phyloP scores from a whole-genome alignment of 176 grass and related monocot genomes.

The Lolium perenne region DNA sequence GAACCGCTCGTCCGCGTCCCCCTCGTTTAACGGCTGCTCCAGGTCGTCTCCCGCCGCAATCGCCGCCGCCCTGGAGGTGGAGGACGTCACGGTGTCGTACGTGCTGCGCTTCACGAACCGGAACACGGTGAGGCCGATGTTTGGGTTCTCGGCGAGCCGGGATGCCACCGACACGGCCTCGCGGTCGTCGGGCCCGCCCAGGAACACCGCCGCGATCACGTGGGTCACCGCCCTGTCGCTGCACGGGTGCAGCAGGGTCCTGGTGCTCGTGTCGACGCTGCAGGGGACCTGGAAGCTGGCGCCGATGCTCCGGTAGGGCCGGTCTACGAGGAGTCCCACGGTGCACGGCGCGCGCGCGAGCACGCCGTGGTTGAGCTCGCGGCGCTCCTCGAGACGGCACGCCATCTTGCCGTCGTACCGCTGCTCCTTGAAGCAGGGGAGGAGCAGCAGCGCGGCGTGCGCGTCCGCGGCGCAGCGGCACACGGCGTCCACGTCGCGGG shows the following conservation, averaged over 20 bases:
- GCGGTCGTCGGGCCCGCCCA: conserved; percentile 58
- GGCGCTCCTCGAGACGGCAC: conserved; percentile 38
- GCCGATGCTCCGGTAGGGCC: conserved; percentile 39
- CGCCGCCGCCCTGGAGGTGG: background rate
- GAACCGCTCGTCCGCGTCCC: conserved; percentile 50
- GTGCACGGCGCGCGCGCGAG: conserved; percentile 46
- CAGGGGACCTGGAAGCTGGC: conserved; percentile 50
- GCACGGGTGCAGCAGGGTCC: conserved; percentile 56
- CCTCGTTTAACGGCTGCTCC: background rate
- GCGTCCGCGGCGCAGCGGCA: conserved; percentile 31
- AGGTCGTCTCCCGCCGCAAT: background rate
- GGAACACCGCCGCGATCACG: conserved; percentile 52
- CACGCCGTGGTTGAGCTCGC: conserved; percentile 35
- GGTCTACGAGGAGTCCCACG: conserved; percentile 53
- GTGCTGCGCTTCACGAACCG: conserved; percentile 61
- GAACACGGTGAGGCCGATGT: conserved; percentile 57
- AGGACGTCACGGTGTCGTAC: conserved; percentile 43
- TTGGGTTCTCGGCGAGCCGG: conserved; percentile 47
- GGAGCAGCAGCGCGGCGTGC: conserved; percentile 20
- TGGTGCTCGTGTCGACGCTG: conserved; percentile 27
- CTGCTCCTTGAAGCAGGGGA: conserved; percentile 52
- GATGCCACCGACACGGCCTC: conserved; percentile 54
- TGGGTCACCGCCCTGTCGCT: conserved; percentile 61
- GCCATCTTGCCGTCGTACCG: conserved; percentile 56
- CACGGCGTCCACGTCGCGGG: conserved; percentile 1